phyloP scores from a whole-genome alignment of 305 asterid species.

The Ajuga reptans region DNA sequence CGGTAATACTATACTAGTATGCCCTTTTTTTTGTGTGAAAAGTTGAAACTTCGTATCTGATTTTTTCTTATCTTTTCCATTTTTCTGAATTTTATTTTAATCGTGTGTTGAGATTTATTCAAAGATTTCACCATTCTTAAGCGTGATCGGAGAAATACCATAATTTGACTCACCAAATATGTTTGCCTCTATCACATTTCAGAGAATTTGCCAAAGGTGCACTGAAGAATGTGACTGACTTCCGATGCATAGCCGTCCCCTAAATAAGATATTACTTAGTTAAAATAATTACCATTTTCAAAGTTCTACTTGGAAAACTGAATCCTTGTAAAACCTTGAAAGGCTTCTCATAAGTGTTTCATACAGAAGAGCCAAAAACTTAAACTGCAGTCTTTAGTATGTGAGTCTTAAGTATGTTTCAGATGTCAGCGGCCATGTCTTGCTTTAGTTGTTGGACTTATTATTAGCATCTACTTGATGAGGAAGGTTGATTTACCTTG shows the following conservation, averaged over 20 bases:
- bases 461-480: background rate
- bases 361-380: background rate
- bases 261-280: background rate
- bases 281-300: background rate
- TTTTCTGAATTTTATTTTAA: background rate
- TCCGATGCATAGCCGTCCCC: background rate
- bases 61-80: background rate
- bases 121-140: background rate
- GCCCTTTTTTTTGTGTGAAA: background rate
- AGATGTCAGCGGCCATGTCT: background rate
- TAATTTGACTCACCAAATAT: background rate
- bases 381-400: background rate
- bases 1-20: background rate
- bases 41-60: background rate
- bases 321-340: background rate
- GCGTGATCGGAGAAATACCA: constrained; percentile 3
- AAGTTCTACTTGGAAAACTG: background rate
- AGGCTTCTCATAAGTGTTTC: background rate
- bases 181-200: background rate
- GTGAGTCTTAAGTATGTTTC: no score
- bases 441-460: background rate
- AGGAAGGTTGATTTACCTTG: background rate
- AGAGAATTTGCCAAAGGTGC: background rate
- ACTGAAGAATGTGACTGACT: background rate
- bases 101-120: constrained; percentile 6